phyloP scores from a whole-genome alignment of 768 basidiomycete species.

The Mycena galericulata region DNA sequence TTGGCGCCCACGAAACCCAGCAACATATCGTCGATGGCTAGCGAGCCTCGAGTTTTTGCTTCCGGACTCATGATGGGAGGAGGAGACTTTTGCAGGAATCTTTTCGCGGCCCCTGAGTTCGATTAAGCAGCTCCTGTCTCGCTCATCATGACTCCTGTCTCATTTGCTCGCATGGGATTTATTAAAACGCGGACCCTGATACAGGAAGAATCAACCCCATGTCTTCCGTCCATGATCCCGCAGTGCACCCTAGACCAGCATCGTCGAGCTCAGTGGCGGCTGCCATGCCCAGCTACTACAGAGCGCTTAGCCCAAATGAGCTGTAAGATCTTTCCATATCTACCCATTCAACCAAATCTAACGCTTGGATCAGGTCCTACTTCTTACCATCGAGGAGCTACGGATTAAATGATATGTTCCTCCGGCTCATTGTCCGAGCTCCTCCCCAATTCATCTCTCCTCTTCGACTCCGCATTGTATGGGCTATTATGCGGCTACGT shows the following conservation, averaged over 20 bases:
- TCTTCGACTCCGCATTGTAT: slow-evolving; percentile 54
- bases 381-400: slow-evolving; percentile 20
- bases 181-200: no score
- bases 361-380: slow-evolving; percentile 6
- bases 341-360: background rate
- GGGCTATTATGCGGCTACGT: slow-evolving; percentile 63
- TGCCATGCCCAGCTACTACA: background rate
- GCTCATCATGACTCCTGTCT: no score
- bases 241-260: background rate
- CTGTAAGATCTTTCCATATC: background rate
- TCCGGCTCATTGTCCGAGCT: slow-evolving; percentile 55
- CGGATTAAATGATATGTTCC: slow-evolving; percentile 19
- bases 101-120: no score
- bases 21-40: slow-evolving; percentile 25
- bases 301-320: background rate
- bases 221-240: no score
- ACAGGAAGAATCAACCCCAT: no score
- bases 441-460: slow-evolving; percentile 47
- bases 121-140: no score
- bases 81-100: no score
- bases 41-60: background rate
- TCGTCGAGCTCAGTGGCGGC: background rate
- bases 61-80: slow-evolving; percentile 32
- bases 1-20: slow-evolving; percentile 28
- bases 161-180: no score